A percentile compares a stretch with the other conserved stretches of the same genome.
Evolutionary conservation across 129 eudicot genomes (phyloP).

Genomic region (Lactuca saligna): DNA sequence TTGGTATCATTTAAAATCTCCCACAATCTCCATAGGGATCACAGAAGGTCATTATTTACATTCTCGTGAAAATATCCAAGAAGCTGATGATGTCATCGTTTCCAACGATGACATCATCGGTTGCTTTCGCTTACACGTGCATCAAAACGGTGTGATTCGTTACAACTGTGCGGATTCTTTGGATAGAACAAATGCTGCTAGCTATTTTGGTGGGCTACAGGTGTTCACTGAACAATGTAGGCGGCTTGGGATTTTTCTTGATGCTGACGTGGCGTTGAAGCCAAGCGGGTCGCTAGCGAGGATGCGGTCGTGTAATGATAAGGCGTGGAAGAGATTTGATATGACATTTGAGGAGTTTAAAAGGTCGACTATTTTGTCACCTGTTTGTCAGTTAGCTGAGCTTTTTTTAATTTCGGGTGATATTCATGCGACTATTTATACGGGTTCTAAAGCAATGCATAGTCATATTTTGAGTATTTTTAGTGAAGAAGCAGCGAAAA

Average conservation of each 20-base stretch:
- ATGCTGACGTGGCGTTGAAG: constrained; percentile 61
- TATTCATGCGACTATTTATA: constrained; percentile 87
- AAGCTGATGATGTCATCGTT: constrained; percentile 63
- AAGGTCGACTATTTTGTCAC: constrained; percentile 78
- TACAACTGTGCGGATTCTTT: constrained; percentile 94
- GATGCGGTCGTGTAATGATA: constrained; percentile 75
- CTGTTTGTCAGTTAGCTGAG: constrained; percentile 71
- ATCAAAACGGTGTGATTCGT: constrained; percentile 90
- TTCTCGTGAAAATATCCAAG: constrained; percentile 54
- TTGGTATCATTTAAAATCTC: constrained; percentile 83
- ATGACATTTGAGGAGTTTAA: constrained; percentile 94
- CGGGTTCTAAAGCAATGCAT: constrained; percentile 98
- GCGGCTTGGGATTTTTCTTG: constrained; percentile 84
- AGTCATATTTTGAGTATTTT: constrained; percentile 92
- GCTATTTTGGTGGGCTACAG: constrained; percentile 87
- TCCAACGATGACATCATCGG: constrained; percentile 64
- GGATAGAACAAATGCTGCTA: constrained; percentile 96
- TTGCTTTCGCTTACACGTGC: constrained; percentile 70
- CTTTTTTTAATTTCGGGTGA: constrained; percentile 82
- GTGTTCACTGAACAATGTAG: constrained; percentile 92
- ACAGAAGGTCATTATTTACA: constrained; percentile 86
- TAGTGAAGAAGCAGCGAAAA: constrained; percentile 78
- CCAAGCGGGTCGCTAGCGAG: constrained; percentile 62
- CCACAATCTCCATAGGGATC: constrained; percentile 79
- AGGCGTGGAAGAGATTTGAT: constrained; percentile 91